Evolutionary conservation across 805 yeast genomes (phyloP).

Genomic region (Candida maesae): DNA sequence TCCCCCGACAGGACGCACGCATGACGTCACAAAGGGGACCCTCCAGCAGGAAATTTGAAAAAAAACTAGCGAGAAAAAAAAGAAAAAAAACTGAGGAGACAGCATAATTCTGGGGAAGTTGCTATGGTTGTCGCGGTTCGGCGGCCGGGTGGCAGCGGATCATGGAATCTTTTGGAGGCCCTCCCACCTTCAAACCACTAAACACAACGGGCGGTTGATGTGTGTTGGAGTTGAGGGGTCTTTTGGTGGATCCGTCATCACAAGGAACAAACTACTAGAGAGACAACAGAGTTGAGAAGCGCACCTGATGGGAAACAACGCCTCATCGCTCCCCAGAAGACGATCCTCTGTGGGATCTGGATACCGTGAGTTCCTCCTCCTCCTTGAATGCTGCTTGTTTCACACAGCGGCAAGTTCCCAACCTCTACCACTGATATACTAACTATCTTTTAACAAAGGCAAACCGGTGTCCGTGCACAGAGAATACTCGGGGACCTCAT

Average conservation of each 20-base stretch:
- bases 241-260: neutral
- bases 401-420: neutral
- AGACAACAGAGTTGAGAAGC: neutral
- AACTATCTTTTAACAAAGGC: neutral
- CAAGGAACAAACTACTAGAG: neutral
- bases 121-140: neutral
- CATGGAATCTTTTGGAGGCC: too few species aligned
- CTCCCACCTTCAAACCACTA: too few species aligned
- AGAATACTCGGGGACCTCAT: conserved; percentile 6
- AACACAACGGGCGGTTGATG: too few species aligned
- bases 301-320: conserved; percentile 15
- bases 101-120: conserved; percentile 15
- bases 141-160: neutral
- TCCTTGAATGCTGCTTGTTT: too few species aligned
- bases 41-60: too few species aligned
- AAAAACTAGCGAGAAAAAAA: too few species aligned
- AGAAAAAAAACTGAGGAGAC: too few species aligned
- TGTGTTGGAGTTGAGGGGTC: too few species aligned
- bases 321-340: conserved; percentile 8
- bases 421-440: neutral
- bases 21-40: too few species aligned
- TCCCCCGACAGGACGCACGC: too few species aligned
- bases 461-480: conserved; percentile 8
- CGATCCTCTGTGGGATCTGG: conserved; percentile 2
- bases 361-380: neutral